These are phyloP conservation scores for Avicennia marina DNA, from an alignment of 257 asterid species.

Conservation along the genomic window DNA sequence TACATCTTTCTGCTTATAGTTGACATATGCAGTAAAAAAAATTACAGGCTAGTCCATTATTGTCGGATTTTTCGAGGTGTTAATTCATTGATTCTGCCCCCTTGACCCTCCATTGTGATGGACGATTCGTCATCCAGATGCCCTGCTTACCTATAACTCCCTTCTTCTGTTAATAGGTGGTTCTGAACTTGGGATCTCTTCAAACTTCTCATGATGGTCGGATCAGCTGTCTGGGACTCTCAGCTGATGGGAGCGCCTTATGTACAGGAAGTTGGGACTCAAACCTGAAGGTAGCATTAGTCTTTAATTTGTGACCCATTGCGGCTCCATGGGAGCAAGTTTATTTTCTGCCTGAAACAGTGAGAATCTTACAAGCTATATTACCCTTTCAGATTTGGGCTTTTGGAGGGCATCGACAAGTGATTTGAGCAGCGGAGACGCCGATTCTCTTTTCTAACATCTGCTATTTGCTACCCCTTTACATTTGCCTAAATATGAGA, in stretches of 20 bases:
- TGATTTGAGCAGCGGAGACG: too few relatives aligned
- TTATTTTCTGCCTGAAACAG: neutral
- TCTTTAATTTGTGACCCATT: neutral
- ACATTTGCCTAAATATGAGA: too few relatives aligned
- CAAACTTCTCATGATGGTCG: slow-evolving; percentile 66
- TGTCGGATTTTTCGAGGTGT: too few relatives aligned
- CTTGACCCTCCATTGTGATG: too few relatives aligned
- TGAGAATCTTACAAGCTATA: neutral
- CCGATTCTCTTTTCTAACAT: too few relatives aligned
- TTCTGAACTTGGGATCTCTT: slow-evolving; percentile 58
- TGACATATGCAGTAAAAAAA: too few relatives aligned
- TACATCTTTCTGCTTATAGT: too few relatives aligned
- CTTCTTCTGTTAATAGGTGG: slow-evolving; percentile 30
- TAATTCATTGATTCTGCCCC: too few relatives aligned
- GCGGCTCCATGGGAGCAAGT: neutral
- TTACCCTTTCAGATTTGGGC: slow-evolving; percentile 65
- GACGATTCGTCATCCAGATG: too few relatives aligned
- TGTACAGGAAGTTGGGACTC: slow-evolving; percentile 83
- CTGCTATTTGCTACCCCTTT: too few relatives aligned
- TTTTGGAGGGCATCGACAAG: slow-evolving; percentile 69
- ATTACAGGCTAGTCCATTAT: too few relatives aligned
- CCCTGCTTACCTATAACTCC: too few relatives aligned
- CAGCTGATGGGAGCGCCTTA: slow-evolving; percentile 79
- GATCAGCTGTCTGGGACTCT: slow-evolving; percentile 62
- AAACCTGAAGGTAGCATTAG: slow-evolving; percentile 66